phyloP scores from a whole-genome alignment of 805 yeast genomes.

The Wilhelminamyces savonicus region DNA sequence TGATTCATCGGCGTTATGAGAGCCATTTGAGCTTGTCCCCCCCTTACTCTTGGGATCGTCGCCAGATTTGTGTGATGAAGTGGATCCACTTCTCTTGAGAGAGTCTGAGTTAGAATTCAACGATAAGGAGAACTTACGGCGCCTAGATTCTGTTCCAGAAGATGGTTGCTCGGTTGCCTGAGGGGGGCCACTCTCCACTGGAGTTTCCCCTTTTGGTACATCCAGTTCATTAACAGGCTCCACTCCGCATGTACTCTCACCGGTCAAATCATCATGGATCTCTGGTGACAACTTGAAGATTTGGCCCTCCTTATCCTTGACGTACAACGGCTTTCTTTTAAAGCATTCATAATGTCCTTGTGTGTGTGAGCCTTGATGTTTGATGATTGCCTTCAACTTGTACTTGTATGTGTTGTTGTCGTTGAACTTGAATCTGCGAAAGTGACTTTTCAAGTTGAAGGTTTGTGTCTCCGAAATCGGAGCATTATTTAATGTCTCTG shows the following conservation, averaged over 20 bases:
- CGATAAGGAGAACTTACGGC: too few species aligned
- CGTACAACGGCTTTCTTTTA: slow-evolving; percentile 64
- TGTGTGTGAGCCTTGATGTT: slow-evolving; percentile 85
- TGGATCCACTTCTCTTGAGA: neutral
- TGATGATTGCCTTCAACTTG: slow-evolving; percentile 61
- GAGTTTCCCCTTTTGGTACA: too few species aligned
- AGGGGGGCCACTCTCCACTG: too few species aligned
- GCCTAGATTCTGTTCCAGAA: neutral
- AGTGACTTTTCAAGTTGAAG: slow-evolving; percentile 27
- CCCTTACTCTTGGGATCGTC: slow-evolving; percentile 2
- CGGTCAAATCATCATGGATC: slow-evolving; percentile 21
- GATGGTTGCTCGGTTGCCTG: neutral
- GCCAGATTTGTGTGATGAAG: neutral
- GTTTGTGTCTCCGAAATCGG: slow-evolving; percentile 35
- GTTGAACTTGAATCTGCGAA: slow-evolving; percentile 31
- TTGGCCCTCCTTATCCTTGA: slow-evolving; percentile 36
- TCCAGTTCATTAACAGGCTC: neutral
- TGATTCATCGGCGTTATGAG: slow-evolving; percentile 6
- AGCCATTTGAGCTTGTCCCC: slow-evolving; percentile 7
- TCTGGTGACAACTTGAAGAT: slow-evolving; percentile 37
- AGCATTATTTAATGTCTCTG: slow-evolving; percentile 28
- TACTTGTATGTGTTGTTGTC: slow-evolving; percentile 44
- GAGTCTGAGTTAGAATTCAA: too few species aligned
- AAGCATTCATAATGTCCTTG: slow-evolving; percentile 91
- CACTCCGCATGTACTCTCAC: slow-evolving; percentile 4